Conservation (phyloP, 108 stramenopile species). For the Stephanodiscus minutulus region DNA sequence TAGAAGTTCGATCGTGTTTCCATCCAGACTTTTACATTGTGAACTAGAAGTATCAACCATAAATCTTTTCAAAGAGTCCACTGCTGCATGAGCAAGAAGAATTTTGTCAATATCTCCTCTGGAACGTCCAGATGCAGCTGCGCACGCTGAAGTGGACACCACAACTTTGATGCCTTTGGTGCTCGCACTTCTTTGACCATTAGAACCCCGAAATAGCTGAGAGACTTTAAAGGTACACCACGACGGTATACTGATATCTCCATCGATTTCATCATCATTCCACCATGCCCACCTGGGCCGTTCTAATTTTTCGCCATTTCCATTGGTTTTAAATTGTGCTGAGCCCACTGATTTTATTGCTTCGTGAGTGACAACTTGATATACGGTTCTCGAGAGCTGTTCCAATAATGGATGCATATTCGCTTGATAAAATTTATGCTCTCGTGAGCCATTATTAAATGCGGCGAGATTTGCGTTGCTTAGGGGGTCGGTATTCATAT, state of each 20-base stretch:
- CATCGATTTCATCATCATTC: slow-evolving; percentile 11
- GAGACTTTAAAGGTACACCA: slow-evolving; percentile 52
- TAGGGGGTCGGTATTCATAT: background rate
- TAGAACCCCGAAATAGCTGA: slow-evolving; percentile 23
- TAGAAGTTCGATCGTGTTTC: background rate
- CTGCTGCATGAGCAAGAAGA: slow-evolving; percentile 33
- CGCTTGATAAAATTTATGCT: slow-evolving; percentile 8
- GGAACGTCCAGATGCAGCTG: slow-evolving; percentile 61
- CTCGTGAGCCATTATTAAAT: background rate
- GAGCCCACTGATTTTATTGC: slow-evolving; percentile 12
- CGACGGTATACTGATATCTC: slow-evolving; percentile 21
- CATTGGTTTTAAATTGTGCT: background rate
- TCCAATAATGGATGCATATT: slow-evolving; percentile 13
- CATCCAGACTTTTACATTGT: background rate
- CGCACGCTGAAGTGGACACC: slow-evolving; percentile 58
- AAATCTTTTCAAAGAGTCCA: slow-evolving; percentile 35
- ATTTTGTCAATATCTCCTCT: slow-evolving; percentile 47
- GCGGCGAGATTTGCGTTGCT: background rate
- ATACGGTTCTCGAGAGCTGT: slow-evolving; percentile 17
- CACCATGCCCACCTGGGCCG: slow-evolving; percentile 36
- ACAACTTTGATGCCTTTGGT: slow-evolving; percentile 18
- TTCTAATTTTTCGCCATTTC: background rate
- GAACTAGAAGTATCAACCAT: background rate
- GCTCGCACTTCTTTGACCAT: slow-evolving; percentile 7
- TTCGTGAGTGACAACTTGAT: slow-evolving; percentile 33